A percentile compares a stretch with the other conserved stretches of the same genome.
These are phyloP conservation scores for Coemansia sp. DNA, from an alignment of 192 early-diverging fungal species.

Conservation along the genomic window DNA sequence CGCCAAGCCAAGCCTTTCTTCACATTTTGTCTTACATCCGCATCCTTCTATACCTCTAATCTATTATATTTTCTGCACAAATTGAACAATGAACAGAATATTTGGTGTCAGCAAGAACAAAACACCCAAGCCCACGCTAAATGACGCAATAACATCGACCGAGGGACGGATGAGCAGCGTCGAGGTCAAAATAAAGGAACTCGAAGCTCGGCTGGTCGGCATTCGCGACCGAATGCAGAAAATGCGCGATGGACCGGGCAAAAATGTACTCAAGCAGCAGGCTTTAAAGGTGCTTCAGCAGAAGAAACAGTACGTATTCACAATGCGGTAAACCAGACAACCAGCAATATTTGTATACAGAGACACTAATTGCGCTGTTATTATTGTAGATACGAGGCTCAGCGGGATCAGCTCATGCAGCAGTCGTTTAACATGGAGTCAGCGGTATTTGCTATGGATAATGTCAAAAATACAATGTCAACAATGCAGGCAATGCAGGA, in stretches of 20 bases:
- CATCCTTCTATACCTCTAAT: not conserved
- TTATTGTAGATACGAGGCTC: conserved; percentile 65
- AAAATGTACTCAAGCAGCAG: conserved; percentile 90
- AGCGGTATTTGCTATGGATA: conserved; percentile 87
- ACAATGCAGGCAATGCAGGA: conserved; percentile 96
- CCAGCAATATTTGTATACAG: conserved; percentile 14
- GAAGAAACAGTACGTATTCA: conserved; percentile 72
- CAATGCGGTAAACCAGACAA: not conserved
- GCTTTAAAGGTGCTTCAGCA: conserved; percentile 91
- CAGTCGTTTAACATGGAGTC: conserved; percentile 99
- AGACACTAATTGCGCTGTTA: not conserved
- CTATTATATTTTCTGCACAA: not conserved
- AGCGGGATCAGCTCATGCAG: conserved; percentile 91
- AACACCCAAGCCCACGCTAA: conserved; percentile 82
- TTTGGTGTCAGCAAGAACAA: conserved; percentile 85
- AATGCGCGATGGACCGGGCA: conserved; percentile 86
- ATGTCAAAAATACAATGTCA: conserved; percentile 93
- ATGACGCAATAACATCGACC: conserved; percentile 81
- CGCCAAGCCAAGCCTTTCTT: no score
- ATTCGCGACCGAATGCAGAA: conserved; percentile 93
- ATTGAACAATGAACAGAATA: conserved; percentile 76
- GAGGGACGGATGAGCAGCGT: conserved; percentile 83
- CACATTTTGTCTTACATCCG: not conserved
- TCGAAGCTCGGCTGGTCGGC: conserved; percentile 88
- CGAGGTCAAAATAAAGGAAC: conserved; percentile 90